These are phyloP conservation scores for Xanthoparmelia taractica DNA, from an alignment of 495 filamentous ascomycete genomes.

Conservation along the genomic window DNA sequence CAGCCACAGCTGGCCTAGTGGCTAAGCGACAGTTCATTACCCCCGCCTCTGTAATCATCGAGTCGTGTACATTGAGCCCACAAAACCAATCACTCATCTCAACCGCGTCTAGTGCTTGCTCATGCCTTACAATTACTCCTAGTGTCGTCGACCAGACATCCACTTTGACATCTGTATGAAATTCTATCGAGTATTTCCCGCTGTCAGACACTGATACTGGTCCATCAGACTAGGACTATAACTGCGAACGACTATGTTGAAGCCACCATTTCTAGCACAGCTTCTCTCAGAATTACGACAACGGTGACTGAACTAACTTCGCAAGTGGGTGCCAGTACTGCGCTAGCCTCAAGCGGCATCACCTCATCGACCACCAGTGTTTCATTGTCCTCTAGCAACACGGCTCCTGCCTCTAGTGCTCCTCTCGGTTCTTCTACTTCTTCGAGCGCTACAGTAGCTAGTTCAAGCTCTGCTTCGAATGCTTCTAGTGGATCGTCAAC, in stretches of 20 bases:
- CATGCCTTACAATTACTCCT: conserved; percentile 24
- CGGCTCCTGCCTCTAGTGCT: not conserved
- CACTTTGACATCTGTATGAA: conserved; percentile 15
- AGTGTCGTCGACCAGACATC: conserved; percentile 15
- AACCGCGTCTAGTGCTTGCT: conserved; percentile 25
- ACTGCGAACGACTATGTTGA: conserved; percentile 13
- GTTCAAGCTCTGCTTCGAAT: conserved; percentile 2
- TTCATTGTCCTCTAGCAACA: not conserved
- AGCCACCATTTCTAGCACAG: conserved; percentile 8
- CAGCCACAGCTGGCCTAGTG: not conserved
- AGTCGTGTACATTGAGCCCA: conserved; percentile 6
- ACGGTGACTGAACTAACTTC: not conserved
- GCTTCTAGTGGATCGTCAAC: not conserved
- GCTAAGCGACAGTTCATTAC: not conserved
- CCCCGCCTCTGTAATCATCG: conserved; percentile 7
- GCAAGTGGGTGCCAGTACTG: not conserved
- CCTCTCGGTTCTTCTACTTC: not conserved
- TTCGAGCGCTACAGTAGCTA: not conserved
- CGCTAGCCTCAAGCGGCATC: not conserved
- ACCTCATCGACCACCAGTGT: not conserved
- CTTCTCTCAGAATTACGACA: not conserved
- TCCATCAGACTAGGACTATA: conserved; percentile 12
- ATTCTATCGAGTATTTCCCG: not conserved
- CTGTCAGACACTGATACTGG: conserved; percentile 1
- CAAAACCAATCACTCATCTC: conserved; percentile 12